Conservation (phyloP, 768 basidiomycete species). For the Termitomyces eurrhizus region DNA sequence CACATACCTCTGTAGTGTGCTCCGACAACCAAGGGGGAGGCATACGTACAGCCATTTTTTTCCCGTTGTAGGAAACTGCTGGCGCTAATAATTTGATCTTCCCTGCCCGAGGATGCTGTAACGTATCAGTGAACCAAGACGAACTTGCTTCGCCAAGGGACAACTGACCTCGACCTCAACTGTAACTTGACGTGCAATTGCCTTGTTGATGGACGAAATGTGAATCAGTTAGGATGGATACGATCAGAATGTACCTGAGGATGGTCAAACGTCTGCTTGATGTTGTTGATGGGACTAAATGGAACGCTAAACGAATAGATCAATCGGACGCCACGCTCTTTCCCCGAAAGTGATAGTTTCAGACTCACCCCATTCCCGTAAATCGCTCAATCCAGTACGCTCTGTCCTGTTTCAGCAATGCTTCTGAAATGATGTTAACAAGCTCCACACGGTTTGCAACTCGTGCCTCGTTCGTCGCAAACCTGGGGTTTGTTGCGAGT, state of each 20-base stretch:
- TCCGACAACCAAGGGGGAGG: slow-evolving; percentile 89
- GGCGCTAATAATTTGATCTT: slow-evolving; percentile 78
- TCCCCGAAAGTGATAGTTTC: background rate
- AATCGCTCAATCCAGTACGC: slow-evolving; percentile 75
- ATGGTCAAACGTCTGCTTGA: slow-evolving; percentile 85
- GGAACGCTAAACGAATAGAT: slow-evolving; percentile 52
- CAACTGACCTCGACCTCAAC: slow-evolving; percentile 72
- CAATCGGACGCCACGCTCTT: background rate
- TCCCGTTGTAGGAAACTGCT: slow-evolving; percentile 78
- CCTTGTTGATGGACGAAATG: slow-evolving; percentile 34
- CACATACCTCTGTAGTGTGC: slow-evolving; percentile 69
- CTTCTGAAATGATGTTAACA: slow-evolving; percentile 60
- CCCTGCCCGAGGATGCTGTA: slow-evolving; percentile 70
- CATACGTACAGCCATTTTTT: slow-evolving; percentile 65
- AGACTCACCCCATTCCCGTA: slow-evolving; percentile 69
- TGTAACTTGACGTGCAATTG: slow-evolving; percentile 67
- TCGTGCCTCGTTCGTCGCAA: slow-evolving; percentile 68
- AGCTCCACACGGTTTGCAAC: slow-evolving; percentile 75
- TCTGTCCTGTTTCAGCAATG: slow-evolving; percentile 52
- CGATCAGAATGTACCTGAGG: slow-evolving; percentile 47
- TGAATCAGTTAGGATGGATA: background rate
- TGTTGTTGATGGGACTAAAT: slow-evolving; percentile 91
- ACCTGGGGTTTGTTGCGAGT: slow-evolving; percentile 58
- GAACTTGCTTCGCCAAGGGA: slow-evolving; percentile 25
- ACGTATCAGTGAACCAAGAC: slow-evolving; percentile 15